Evolutionary conservation across 1,139 yeast genomes (phyloP), one percentile per base, ranked within the genome.

Genomic region (Geotrichum europaeum): DNA sequence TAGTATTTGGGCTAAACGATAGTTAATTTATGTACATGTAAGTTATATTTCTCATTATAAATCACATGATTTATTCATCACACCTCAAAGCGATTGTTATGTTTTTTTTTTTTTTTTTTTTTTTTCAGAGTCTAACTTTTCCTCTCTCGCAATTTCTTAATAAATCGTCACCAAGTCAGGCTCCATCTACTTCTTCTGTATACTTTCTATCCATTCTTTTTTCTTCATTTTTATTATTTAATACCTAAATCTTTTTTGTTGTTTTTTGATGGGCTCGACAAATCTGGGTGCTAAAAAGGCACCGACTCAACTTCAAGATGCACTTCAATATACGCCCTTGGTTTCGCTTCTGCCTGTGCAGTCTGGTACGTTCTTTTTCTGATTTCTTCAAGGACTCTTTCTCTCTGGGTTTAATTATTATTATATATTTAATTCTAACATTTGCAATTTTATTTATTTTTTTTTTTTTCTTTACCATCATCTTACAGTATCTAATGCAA

Each of bases 311-410:
- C 56, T 59, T 9, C 49, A 51, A 53, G 63, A 61, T 45, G 63
- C 63, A 18, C 56, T 61, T 5, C 63, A 61, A 36, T 61, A 57
- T 40, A 61, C 63, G n/a, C 63, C 63, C 2, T 54, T 61, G 50
- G 61, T 61, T 13, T 61, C 63, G n/a, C 51, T 61, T 13, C 40
- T 58, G 22, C 63, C 63, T n/a, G 53, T 61, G 9, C 63, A 61
- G 36, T 61, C 63, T 25, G 59, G 63, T 58, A 60, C 25, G 59
- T 15, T 20, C 10, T 10, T 18, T 12, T 40, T 32, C 5, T 15
- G 18, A 36, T 36, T 36, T 36, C 43, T 18, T 13, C 7, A 32
- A 2, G 32, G 32, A 28, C 7, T 28, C 9, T 2, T 28, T 28
- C 32, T 28, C 6, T 28, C 32, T 28, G 2, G 32, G 10, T 28